phyloP scores from a whole-genome alignment of 1,284 basidiomycete genomes.

The Ustilago loliicola region DNA sequence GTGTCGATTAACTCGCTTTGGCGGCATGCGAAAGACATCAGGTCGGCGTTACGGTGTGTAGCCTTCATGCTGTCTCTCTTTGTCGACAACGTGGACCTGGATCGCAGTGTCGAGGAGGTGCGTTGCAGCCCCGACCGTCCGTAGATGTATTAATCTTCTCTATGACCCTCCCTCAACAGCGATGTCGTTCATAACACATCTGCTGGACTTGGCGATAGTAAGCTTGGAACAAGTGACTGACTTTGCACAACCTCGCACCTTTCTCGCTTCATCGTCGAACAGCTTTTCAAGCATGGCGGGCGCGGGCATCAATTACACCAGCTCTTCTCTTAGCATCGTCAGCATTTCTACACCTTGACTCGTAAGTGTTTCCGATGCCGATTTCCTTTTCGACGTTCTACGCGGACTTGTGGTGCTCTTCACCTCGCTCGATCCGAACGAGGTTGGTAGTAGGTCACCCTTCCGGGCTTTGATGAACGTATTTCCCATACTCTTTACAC shows the following conservation, averaged over 20 bases:
- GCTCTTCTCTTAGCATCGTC: not conserved
- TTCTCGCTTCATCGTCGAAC: not conserved
- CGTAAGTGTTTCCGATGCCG: constrained; percentile 24
- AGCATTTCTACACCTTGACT: not conserved
- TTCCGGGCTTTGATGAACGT: constrained; percentile 52
- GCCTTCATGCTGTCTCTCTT: constrained; percentile 44
- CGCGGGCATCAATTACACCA: too few species aligned
- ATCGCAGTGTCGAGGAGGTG: constrained; percentile 24
- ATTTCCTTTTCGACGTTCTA: constrained; percentile 15
- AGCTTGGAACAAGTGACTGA: constrained; percentile 5
- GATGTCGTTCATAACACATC: not conserved
- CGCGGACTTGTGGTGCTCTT: constrained; percentile 14
- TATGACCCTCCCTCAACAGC: constrained; percentile 42
- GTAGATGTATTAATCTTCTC: constrained; percentile 60
- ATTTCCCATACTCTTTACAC: constrained; percentile 54
- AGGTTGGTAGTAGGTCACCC: not conserved
- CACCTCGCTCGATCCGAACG: not conserved
- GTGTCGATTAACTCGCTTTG: constrained; percentile 53
- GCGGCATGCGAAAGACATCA: constrained; percentile 53
- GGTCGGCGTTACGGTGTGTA: constrained; percentile 36
- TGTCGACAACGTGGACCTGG: constrained; percentile 11
- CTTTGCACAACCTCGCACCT: not conserved
- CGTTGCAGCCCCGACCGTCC: constrained; percentile 48
- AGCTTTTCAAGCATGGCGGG: not conserved
- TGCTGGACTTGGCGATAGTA: not conserved